Conservation (phyloP, 2,329 filamentous ascomycete species). For the Penicillium sp. region DNA sequence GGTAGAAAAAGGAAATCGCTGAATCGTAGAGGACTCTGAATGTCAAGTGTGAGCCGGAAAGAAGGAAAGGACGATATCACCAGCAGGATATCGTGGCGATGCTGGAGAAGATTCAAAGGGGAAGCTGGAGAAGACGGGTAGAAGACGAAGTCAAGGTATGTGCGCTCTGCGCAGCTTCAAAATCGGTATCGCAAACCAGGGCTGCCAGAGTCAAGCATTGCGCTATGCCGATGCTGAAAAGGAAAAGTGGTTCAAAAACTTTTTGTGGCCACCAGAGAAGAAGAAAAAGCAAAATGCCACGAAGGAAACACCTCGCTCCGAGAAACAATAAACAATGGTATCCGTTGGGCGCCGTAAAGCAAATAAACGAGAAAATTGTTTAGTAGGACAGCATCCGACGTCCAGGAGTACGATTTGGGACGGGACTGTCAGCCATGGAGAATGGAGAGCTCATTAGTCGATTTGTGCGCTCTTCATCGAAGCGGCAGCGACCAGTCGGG, state of each 20-base stretch:
- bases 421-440: constrained; percentile 28
- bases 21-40: constrained; percentile 13
- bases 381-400: constrained; percentile 48
- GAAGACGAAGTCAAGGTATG: background rate
- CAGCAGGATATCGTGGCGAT: background rate
- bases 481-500: constrained; percentile 54
- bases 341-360: constrained; percentile 14
- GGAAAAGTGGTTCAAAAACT: constrained; percentile 5
- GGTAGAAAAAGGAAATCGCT: constrained; percentile 10
- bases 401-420: constrained; percentile 38
- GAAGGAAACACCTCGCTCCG: constrained; percentile 26
- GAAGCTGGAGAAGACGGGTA: background rate
- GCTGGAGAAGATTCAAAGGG: constrained; percentile 5
- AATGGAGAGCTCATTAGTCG: constrained; percentile 38
- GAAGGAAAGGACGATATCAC: constrained; percentile 18
- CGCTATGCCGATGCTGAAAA: constrained; percentile 18
- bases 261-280: constrained; percentile 7
- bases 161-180: constrained; percentile 12
- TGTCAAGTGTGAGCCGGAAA: background rate
- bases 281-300: constrained; percentile 13
- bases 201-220: constrained; percentile 12
- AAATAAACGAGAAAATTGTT: constrained; percentile 9
- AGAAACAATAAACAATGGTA: constrained; percentile 20
- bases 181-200: constrained; percentile 7
- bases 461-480: constrained; percentile 29